A percentile compares a stretch with the other conserved stretches of the same genome.
These are phyloP conservation scores for Eucalyptus camaldulensis DNA, from an alignment of 345 rosid genomes.

Conservation along the genomic window DNA sequence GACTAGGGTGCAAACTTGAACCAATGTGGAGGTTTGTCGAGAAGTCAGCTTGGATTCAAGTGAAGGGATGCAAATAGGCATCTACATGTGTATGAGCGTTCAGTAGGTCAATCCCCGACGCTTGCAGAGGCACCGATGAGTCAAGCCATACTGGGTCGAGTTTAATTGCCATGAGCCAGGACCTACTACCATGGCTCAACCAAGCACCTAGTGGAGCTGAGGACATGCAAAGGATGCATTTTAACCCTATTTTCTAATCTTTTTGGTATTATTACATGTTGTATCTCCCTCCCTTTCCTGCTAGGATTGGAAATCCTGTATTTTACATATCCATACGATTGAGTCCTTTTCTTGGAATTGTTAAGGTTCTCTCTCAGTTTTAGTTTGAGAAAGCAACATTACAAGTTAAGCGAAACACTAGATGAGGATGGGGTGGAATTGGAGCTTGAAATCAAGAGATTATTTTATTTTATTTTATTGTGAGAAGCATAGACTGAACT, in stretches of 20 bases:
- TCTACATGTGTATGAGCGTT: background rate
- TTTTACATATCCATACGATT: too few species aligned
- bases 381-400: background rate
- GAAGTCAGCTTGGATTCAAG: background rate
- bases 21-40: background rate
- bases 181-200: background rate
- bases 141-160: background rate
- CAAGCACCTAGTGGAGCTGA: fast-evolving
- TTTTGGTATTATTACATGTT: background rate
- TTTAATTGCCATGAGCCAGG: background rate
- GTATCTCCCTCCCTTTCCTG: too few species aligned
- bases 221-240: background rate
- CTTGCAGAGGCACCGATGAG: background rate
- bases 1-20: background rate
- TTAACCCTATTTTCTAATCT: background rate
- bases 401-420: background rate
- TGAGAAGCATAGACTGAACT: background rate
- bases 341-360: background rate
- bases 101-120: background rate
- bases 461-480: background rate
- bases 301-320: too few species aligned
- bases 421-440: background rate
- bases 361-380: background rate
- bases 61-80: too few species aligned
- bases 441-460: background rate